Percentiles rank a stretch among this genome's conserved stretches.
Conservation (phyloP, 257 asterid genomes). For the Oldenlandia corymbosa region DNA sequence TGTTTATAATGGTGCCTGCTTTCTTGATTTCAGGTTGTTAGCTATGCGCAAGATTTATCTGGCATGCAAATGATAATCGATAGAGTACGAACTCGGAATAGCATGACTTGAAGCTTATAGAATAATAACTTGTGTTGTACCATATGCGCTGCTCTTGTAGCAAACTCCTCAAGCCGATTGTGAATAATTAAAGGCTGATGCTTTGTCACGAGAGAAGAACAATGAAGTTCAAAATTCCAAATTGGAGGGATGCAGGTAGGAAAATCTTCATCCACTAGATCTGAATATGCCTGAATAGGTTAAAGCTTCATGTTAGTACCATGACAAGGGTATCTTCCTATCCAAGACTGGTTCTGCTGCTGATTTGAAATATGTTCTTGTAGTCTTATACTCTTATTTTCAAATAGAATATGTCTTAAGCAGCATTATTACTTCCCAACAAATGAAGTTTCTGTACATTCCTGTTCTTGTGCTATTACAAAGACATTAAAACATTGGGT, state of each 20-base stretch:
- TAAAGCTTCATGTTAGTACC: too few species aligned
- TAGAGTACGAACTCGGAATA: constrained; percentile 69
- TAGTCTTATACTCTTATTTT: too few species aligned
- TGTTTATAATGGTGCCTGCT: constrained; percentile 8
- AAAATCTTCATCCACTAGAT: not conserved
- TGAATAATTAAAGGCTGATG: not conserved
- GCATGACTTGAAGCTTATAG: constrained; percentile 36
- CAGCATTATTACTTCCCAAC: too few species aligned
- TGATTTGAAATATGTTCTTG: too few species aligned
- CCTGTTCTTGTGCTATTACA: too few species aligned
- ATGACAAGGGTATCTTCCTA: too few species aligned
- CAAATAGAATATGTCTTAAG: too few species aligned
- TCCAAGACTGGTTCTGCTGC: too few species aligned
- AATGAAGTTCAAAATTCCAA: not conserved
- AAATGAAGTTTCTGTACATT: too few species aligned
- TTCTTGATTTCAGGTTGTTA: constrained; percentile 58
- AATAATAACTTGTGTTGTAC: not conserved
- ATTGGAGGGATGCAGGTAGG: not conserved
- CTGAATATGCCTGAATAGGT: too few species aligned
- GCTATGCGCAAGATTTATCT: constrained; percentile 88
- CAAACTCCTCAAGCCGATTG: not conserved
- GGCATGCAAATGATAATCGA: constrained; percentile 96
- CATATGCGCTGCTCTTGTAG: not conserved
- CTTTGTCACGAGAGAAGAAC: not conserved
- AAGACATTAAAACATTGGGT: too few species aligned